phyloP scores from a whole-genome alignment of 495 filamentous ascomycete genomes.

The Lindgomyces ingoldianus region DNA sequence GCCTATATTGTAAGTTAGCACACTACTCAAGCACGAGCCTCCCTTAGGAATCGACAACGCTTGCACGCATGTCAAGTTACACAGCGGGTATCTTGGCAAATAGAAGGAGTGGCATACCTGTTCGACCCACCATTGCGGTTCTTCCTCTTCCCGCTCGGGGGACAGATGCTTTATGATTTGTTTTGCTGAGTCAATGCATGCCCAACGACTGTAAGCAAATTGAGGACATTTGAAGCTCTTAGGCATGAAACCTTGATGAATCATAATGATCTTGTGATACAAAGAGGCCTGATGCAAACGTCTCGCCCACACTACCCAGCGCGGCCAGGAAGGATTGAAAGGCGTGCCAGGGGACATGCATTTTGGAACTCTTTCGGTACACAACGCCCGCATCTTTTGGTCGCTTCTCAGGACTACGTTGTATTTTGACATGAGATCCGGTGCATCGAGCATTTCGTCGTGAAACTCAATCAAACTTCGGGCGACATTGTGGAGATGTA shows the following conservation, averaged over 20 bases:
- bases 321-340: slow-evolving; percentile 47
- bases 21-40: neutral
- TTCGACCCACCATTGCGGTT: slow-evolving; percentile 50
- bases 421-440: slow-evolving; percentile 46
- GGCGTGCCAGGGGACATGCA: slow-evolving; percentile 43
- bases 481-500: slow-evolving; percentile 48
- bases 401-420: slow-evolving; percentile 50
- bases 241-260: slow-evolving; percentile 52
- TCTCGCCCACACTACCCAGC: slow-evolving; percentile 50
- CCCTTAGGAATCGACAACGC: neutral
- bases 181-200: slow-evolving; percentile 51
- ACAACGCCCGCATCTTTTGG: slow-evolving; percentile 47
- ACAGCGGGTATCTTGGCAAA: neutral
- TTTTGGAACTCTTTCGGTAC: slow-evolving; percentile 12
- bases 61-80: neutral
- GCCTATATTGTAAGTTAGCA: slow-evolving; percentile 40
- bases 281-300: slow-evolving; percentile 49
- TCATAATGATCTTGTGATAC: slow-evolving; percentile 57
- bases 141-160: slow-evolving; percentile 39
- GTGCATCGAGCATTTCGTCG: slow-evolving; percentile 48
- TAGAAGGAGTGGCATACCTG: slow-evolving; percentile 23
- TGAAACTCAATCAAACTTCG: slow-evolving; percentile 48
- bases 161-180: slow-evolving; percentile 52
- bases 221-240: slow-evolving; percentile 48
- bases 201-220: slow-evolving; percentile 49